Evolutionary conservation across 768 basidiomycete genomes (phyloP).

Genomic region (Kwoniella pini): DNA sequence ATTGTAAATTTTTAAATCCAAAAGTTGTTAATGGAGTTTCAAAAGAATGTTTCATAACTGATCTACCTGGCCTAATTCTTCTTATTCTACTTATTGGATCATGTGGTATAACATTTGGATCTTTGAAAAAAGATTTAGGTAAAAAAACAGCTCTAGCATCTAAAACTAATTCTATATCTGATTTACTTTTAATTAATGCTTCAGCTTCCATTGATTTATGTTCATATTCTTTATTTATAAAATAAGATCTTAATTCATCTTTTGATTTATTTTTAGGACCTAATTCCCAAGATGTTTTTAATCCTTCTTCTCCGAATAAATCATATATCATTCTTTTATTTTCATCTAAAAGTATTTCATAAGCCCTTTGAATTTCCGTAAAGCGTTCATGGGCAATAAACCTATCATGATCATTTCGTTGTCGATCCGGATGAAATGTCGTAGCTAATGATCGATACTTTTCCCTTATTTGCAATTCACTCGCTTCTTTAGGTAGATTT

Average conservation of each 20-base stretch:
- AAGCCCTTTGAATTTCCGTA: conserved; percentile 76
- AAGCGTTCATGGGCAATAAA: conserved; percentile 68
- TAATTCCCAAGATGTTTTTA: conserved; percentile 55
- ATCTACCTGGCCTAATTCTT: conserved; percentile 39
- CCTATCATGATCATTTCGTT: conserved; percentile 63
- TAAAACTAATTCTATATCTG: conserved; percentile 46
- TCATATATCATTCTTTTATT: conserved; percentile 69
- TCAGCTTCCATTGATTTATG: conserved; percentile 43
- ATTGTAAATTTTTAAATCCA: conserved; percentile 33
- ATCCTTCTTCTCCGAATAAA: conserved; percentile 62
- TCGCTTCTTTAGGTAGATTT: conserved; percentile 68
- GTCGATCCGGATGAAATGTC: conserved; percentile 82
- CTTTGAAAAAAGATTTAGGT: conserved; percentile 34
- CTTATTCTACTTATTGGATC: conserved; percentile 33
- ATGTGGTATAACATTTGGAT: conserved; percentile 38
- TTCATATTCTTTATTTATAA: conserved; percentile 45
- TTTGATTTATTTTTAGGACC: conserved; percentile 52
- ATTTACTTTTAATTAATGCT: conserved; percentile 51
- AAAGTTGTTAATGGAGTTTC: conserved; percentile 51
- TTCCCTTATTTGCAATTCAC: conserved; percentile 71
- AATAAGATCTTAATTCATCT: conserved; percentile 50
- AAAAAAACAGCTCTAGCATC: conserved; percentile 52
- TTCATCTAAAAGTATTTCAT: conserved; percentile 73
- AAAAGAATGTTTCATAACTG: conserved; percentile 55
- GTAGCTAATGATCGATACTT: conserved; percentile 71